phyloP scores from a whole-genome alignment of 2,329 filamentous ascomycete genomes.

The Scedosporium boydii region DNA sequence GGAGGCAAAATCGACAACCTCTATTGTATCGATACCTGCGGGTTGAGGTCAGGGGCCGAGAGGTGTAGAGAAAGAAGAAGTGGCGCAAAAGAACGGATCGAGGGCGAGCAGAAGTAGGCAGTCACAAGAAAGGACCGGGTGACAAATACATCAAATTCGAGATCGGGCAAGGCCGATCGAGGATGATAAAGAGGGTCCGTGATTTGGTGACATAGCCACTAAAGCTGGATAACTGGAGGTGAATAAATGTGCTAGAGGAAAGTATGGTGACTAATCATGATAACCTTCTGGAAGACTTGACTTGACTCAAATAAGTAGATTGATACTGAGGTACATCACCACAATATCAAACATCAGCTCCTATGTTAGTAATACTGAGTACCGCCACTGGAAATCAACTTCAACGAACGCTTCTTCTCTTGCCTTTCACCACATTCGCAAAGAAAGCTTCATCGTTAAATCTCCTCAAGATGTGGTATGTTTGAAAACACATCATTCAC shows the following conservation, averaged over 20 bases:
- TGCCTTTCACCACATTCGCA: not conserved
- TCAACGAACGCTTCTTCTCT: too few relatives aligned
- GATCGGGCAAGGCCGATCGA: not conserved
- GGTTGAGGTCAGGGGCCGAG: not conserved
- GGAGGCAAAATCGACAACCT: too few relatives aligned
- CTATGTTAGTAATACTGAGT: too few relatives aligned
- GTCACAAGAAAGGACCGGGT: not conserved
- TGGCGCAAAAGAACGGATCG: not conserved
- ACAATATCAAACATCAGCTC: too few relatives aligned
- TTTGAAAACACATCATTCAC: not conserved
- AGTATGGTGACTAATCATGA: not conserved
- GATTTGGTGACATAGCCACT: not conserved
- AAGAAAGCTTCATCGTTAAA: not conserved
- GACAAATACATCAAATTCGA: not conserved
- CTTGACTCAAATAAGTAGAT: not conserved
- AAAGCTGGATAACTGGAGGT: not conserved
- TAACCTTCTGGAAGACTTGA: not conserved
- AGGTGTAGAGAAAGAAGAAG: not conserved
- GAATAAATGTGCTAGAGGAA: not conserved
- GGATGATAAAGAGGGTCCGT: not conserved
- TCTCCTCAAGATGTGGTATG: not conserved
- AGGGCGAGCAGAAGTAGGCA: not conserved
- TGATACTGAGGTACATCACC: not conserved
- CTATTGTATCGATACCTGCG: not conserved
- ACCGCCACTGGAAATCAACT: not conserved